A percentile compares a stretch with the other conserved stretches of the same genome.
phyloP scores from a whole-genome alignment of 305 asterid species.

The Fraxinus velutina region DNA sequence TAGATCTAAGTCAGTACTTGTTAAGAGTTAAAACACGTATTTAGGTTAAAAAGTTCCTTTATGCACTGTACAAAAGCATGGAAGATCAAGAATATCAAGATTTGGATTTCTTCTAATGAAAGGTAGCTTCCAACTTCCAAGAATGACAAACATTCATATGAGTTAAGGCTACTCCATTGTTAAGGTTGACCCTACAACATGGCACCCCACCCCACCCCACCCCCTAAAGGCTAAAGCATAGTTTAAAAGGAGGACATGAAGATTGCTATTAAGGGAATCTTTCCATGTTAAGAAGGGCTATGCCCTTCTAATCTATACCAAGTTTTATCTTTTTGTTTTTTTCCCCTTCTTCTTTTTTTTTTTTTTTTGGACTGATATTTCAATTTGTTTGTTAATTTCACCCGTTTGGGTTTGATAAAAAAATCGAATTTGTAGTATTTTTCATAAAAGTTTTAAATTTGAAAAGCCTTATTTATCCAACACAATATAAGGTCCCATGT shows the following conservation, averaged over 20 bases:
- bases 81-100: slow-evolving; percentile 6
- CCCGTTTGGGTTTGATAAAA: background rate
- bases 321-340: slow-evolving; percentile 7
- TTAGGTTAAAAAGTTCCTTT: slow-evolving; percentile 17
- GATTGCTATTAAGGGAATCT: slow-evolving; percentile 25
- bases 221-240: background rate
- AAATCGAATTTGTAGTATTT: background rate
- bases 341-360: background rate
- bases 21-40: background rate
- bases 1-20: background rate
- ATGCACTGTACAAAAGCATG: slow-evolving; percentile 9
- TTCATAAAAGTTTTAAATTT: too few species aligned
- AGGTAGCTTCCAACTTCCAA: slow-evolving; percentile 53
- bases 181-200: slow-evolving; percentile 1
- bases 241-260: background rate
- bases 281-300: slow-evolving; percentile 31
- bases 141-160: slow-evolving; percentile 50
- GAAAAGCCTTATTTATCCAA: background rate
- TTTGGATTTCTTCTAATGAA: slow-evolving; percentile 26
- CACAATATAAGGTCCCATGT: background rate
- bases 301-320: background rate
- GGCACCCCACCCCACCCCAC: background rate
- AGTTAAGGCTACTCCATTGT: slow-evolving; percentile 27
- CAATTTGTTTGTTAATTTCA: background rate
- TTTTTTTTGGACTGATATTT: background rate